A percentile compares a stretch with the other conserved stretches of the same genome.
Conservation (phyloP, 2,329 filamentous ascomycete genomes). For the Plenodomus tracheiphilus region DNA sequence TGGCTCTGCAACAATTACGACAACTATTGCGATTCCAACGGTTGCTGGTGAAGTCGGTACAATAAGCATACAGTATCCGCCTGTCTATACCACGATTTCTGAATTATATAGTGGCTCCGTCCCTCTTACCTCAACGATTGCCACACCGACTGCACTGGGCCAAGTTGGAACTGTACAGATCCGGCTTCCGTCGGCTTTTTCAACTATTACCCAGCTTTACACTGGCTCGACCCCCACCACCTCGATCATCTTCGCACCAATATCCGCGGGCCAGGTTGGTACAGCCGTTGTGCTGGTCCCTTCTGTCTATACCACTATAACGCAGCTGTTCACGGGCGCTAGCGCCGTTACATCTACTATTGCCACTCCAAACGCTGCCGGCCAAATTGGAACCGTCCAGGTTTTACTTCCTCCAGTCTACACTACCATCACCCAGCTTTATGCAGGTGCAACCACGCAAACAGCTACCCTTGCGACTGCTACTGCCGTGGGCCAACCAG, state of each 20-base stretch:
- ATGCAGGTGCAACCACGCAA: background rate
- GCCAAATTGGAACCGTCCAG: slow-evolving; percentile 1
- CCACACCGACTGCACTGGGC: background rate
- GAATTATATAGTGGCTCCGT: background rate
- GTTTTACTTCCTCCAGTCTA: background rate
- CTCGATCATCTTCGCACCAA: background rate
- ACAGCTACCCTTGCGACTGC: background rate
- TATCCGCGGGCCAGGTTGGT: background rate
- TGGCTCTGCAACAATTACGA: too few relatives aligned
- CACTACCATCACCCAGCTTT: background rate
- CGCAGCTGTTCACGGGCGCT: background rate
- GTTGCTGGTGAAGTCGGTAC: background rate
- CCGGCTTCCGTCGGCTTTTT: background rate
- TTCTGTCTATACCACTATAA: background rate
- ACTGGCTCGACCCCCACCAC: background rate
- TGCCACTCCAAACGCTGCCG: background rate
- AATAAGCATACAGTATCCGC: background rate
- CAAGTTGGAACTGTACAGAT: background rate
- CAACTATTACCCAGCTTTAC: background rate
- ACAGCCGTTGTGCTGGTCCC: background rate
- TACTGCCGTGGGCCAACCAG: background rate
- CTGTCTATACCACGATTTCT: background rate
- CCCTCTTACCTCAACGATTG: background rate
- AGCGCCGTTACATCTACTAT: background rate
- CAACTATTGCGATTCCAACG: background rate